Conservation (phyloP, 768 basidiomycete species). For the Xerocomellus intermedius region DNA sequence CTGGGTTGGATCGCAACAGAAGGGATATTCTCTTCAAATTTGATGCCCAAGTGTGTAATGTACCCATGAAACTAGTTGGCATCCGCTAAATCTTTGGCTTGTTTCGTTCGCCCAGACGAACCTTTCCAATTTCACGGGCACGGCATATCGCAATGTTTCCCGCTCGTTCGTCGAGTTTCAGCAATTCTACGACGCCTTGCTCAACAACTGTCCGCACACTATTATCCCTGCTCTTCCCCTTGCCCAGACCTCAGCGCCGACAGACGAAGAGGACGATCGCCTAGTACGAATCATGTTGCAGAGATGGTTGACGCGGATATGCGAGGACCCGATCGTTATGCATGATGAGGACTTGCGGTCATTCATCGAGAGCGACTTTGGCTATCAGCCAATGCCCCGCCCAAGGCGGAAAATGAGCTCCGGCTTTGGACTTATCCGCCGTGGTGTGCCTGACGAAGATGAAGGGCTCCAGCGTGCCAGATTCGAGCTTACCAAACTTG, state of each 20-base stretch:
- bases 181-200: conserved; percentile 87
- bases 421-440: conserved; percentile 73
- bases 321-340: conserved; percentile 85
- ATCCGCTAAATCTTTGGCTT: conserved; percentile 1
- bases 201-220: conserved; percentile 91
- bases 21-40: conserved; percentile 92
- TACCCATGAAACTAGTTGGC: neutral
- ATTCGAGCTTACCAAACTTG: conserved; percentile 88
- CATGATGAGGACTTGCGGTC: conserved; percentile 91
- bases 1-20: conserved; percentile 90
- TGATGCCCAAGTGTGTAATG: conserved; percentile 77
- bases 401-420: conserved; percentile 69
- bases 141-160: conserved; percentile 89
- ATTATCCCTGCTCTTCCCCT: conserved; percentile 94
- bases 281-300: conserved; percentile 94
- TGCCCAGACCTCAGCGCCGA: conserved; percentile 94
- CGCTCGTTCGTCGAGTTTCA: conserved; percentile 95
- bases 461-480: conserved; percentile 88
- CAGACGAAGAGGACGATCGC: conserved; percentile 97
- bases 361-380: conserved; percentile 97
- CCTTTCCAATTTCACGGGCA: conserved; percentile 84
- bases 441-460: conserved; percentile 90
- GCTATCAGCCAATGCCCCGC: conserved; percentile 82
- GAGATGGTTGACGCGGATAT: conserved; percentile 90
- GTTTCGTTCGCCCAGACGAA: conserved; percentile 65